Base-by-base conservation (phyloP, 257 asterid species). In the Lantana camara region DNA sequence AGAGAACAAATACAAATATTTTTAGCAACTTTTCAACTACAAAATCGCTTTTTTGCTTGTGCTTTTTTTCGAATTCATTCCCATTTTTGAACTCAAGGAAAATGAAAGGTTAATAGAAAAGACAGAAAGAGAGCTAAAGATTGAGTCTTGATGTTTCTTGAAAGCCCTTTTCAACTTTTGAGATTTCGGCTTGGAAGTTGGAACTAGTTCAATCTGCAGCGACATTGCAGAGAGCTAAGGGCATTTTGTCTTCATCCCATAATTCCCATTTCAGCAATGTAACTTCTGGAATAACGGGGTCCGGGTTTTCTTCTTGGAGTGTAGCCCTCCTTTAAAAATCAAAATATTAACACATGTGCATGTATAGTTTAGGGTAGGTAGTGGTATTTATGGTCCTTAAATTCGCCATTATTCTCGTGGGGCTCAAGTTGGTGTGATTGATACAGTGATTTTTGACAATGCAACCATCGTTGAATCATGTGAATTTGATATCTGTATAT, bases 351-450 rank as follows among this genome's bases (percentile, higher is more conserved):
- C n/a, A n/a, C n/a, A 46, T 24, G 13, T 59, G 49, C 63, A 47
- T 27, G 56, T 44, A 56, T 44, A 30, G 42, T 56, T 35, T 14
- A 66, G 66, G 71, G 22, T 61, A 62, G 76, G 71, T 44, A 15
- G 48, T 41, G 21, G 51, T 27, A 67, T 62, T 73, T 27, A 58
- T 70, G 75, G 80, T 75, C 80, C 75, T 76, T 77, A 85, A 78
- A 77, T 53, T 79, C 24, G 64, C 69, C 82, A 79, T 79, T 66
- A 82, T 72, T 84, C 72, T 57, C 21, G 91, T 80, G 94, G n/a
- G 90, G 89, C 81, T 72, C 79, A 69, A 61, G 41, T 65, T 73
- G 86, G 73, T 73, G 76, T 58, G 90, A 82, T 57, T 83, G 82
- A 76, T 83, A n/a, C n/a, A n/a, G n/a, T n/a, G n/a, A n/a, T n/a